phyloP scores from a whole-genome alignment of 2,329 filamentous ascomycete species.

The Pseudocercospora fuligena region DNA sequence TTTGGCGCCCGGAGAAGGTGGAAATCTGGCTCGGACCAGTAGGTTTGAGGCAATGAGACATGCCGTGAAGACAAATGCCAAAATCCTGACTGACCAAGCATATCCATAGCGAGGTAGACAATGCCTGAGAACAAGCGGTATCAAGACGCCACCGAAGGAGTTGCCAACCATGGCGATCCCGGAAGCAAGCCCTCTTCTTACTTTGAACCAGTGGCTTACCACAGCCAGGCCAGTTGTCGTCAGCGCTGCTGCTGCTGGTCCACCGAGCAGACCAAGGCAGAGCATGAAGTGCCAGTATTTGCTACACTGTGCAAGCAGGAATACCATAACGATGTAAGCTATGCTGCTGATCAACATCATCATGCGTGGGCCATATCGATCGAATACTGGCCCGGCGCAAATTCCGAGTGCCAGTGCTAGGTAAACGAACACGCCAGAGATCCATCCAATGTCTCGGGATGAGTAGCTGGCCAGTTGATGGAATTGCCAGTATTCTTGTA shows the following conservation, averaged over 20 bases:
- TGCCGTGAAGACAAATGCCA: constrained; percentile 45
- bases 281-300: constrained; percentile 57
- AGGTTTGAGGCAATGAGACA: constrained; percentile 42
- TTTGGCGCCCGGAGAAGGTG: constrained; percentile 31
- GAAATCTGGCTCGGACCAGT: constrained; percentile 44
- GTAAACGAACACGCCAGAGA: constrained; percentile 54
- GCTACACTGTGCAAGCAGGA: constrained; percentile 54
- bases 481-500: constrained; percentile 54
- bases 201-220: constrained; percentile 49
- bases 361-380: constrained; percentile 52
- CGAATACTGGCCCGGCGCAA: constrained; percentile 56
- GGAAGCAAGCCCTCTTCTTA: constrained; percentile 44
- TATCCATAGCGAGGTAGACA: constrained; percentile 44
- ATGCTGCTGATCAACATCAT: constrained; percentile 47
- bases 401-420: constrained; percentile 53
- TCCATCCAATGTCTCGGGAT: constrained; percentile 56
- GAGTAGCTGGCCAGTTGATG: constrained; percentile 52
- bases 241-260: constrained; percentile 42
- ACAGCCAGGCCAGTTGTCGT: constrained; percentile 46
- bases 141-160: constrained; percentile 44
- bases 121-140: constrained; percentile 43
- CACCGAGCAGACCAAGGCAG: constrained; percentile 41
- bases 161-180: constrained; percentile 49
- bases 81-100: constrained; percentile 43
- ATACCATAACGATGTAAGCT: constrained; percentile 47